Conservation (phyloP, 768 basidiomycete species). For the Terana coerulea region DNA sequence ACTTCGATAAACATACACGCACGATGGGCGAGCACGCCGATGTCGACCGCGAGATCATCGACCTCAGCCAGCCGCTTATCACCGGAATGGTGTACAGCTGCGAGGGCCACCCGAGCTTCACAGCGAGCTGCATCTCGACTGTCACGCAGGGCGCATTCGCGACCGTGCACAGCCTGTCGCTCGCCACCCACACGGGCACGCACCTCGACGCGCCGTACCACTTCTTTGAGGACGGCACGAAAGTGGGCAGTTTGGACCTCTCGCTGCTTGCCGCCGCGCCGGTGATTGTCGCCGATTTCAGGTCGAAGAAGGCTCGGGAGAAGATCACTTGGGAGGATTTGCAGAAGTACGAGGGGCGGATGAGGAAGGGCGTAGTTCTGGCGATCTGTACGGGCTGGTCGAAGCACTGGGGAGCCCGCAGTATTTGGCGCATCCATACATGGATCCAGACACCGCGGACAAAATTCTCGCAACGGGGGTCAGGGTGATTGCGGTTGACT, state of each 20-base stretch:
- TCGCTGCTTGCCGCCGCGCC: slow-evolving; percentile 45
- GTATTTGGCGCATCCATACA: slow-evolving; percentile 65
- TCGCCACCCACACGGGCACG: slow-evolving; percentile 73
- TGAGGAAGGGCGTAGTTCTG: slow-evolving; percentile 42
- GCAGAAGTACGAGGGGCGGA: slow-evolving; percentile 33
- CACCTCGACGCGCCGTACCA: slow-evolving; percentile 80
- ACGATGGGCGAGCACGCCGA: background rate
- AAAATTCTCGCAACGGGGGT: slow-evolving; percentile 49
- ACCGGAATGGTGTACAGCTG: slow-evolving; percentile 29
- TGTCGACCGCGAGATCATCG: slow-evolving; percentile 32
- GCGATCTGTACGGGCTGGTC: slow-evolving; percentile 72
- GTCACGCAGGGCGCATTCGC: slow-evolving; percentile 42
- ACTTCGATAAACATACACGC: background rate
- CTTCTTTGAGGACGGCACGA: slow-evolving; percentile 53
- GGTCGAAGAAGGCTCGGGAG: slow-evolving; percentile 37
- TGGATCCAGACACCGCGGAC: slow-evolving; percentile 49
- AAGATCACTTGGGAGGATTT: slow-evolving; percentile 55
- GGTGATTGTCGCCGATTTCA: slow-evolving; percentile 53
- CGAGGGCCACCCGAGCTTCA: slow-evolving; percentile 51
- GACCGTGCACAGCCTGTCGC: slow-evolving; percentile 45
- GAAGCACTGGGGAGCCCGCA: slow-evolving; percentile 41
- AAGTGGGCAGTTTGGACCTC: slow-evolving; percentile 57
- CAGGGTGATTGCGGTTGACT: slow-evolving; percentile 58
- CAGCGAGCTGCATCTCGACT: slow-evolving; percentile 33
- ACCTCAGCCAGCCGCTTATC: slow-evolving; percentile 52